Evolutionary conservation across 2,329 filamentous ascomycete species (phyloP), one percentile per base, ranked within the genome.

Genomic region (Fusarium sp.): DNA sequence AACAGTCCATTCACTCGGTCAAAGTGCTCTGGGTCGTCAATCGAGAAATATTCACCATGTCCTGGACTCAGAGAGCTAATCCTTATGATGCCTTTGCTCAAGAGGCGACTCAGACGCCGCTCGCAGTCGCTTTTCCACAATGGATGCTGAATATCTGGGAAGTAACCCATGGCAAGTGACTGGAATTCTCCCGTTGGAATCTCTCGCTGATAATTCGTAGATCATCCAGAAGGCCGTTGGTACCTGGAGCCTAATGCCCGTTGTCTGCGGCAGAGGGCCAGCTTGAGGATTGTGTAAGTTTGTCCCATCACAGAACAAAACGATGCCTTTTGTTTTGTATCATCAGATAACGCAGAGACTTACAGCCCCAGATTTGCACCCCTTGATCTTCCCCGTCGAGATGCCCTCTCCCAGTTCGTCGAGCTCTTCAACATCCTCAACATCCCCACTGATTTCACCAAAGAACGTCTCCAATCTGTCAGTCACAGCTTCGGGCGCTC

Each of bases 401-500:
- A 76, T 38, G 74, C 73, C 8, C 73, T 76, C 44, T 62, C 70
- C 2, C 64, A 77, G 28, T 75, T 70, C 26, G 51, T 79, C 15
- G 79, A 81, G 10, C 72, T 82, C 20, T 81, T 82, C 56, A 72
- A 62, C 36, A 73, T 75, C 20, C 78, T 82, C 39, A 61, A 74
- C 45, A 73, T 83, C 38, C 81, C 81, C 3, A 66, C 72, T 15
- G 78, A 80, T 48, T 83, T 83, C 58, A 72, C 76, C 28, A 69
- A 62, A 6, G 82, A 83, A 64, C 77, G 80, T 3, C 68, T 78
- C 2, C 74, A 78, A 24, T 77, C 73, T 3, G 80, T 81, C 10
- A 80, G 77, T 41, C 82, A 83, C 69, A 83, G 82, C 67, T 81
- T 83, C 48, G 79, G 78, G 22, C 68, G 74, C 12, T 72, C 74